Evolutionary conservation across 495 filamentous ascomycete genomes (phyloP).

Genomic region (Xylaria palmicola): DNA sequence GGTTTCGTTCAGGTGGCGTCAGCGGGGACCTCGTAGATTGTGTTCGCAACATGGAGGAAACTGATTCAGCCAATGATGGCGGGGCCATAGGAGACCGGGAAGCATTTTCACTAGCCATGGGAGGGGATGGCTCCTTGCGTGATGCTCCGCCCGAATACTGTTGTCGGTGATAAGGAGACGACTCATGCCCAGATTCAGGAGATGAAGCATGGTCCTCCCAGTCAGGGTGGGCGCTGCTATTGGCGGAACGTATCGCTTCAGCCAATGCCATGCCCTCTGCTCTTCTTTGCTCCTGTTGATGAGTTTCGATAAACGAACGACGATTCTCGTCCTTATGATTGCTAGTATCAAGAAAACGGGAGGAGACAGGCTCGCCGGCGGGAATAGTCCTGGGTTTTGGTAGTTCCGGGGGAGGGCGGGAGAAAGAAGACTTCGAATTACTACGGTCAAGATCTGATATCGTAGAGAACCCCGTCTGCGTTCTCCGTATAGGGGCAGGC

Average conservation of each 20-base stretch:
- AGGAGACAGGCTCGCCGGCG: slow-evolving; percentile 24
- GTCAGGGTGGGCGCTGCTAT: slow-evolving; percentile 24
- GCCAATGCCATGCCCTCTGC: slow-evolving; percentile 72
- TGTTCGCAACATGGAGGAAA: slow-evolving; percentile 28
- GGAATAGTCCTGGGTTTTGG: slow-evolving; percentile 26
- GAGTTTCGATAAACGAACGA: slow-evolving; percentile 53
- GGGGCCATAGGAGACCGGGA: slow-evolving; percentile 16
- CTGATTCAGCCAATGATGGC: slow-evolving; percentile 28
- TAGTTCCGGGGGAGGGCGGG: slow-evolving; percentile 18
- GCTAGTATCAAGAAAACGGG: slow-evolving; percentile 35
- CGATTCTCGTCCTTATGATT: slow-evolving; percentile 41
- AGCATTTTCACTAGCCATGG: slow-evolving; percentile 25
- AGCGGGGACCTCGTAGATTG: slow-evolving; percentile 29
- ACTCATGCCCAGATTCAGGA: slow-evolving; percentile 22
- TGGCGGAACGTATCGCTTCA: slow-evolving; percentile 42
- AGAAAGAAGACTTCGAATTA: slow-evolving; percentile 22
- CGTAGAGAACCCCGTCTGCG: slow-evolving; percentile 48
- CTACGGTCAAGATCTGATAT: slow-evolving; percentile 24
- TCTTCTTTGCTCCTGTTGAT: slow-evolving; percentile 68
- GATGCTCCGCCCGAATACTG: slow-evolving; percentile 1
- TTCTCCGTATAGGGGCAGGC: slow-evolving; percentile 42
- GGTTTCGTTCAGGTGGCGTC: slow-evolving; percentile 19
- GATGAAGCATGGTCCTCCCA: slow-evolving; percentile 29
- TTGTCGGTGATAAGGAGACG: slow-evolving; percentile 18
- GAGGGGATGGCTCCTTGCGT: slow-evolving; percentile 23